These are phyloP conservation scores for Corinectria fuckeliana DNA, from an alignment of 2,329 filamentous ascomycete species.

Conservation along the genomic window DNA sequence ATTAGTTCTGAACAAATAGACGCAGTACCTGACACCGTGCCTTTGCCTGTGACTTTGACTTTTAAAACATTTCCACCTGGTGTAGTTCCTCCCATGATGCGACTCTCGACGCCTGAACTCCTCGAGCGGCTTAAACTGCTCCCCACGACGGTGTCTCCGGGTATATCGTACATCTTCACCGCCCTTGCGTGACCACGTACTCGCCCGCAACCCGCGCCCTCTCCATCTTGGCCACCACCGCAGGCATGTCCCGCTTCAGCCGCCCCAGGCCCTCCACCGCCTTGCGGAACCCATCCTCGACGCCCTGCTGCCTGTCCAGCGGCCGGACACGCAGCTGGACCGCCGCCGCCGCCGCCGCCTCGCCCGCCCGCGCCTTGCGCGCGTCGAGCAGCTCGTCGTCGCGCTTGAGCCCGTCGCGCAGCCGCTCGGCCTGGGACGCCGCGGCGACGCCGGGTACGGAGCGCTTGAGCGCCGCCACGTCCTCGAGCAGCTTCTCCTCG, in stretches of 20 bases:
- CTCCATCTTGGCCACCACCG: constrained; percentile 69
- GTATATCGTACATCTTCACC: constrained; percentile 33
- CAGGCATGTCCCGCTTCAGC: constrained; percentile 66
- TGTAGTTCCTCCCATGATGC: not conserved
- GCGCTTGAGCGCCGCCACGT: constrained; percentile 67
- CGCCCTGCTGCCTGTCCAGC: constrained; percentile 51
- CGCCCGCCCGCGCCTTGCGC: constrained; percentile 30
- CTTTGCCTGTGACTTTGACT: not conserved
- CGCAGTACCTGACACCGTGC: constrained; percentile 8
- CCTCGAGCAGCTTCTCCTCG: constrained; percentile 68
- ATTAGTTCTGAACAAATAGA: constrained; percentile 31
- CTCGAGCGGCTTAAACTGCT: not conserved
- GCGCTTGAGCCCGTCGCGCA: constrained; percentile 48
- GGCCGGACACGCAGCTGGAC: constrained; percentile 39
- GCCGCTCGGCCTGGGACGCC: constrained; percentile 48
- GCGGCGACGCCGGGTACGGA: constrained; percentile 56
- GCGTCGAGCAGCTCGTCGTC: constrained; percentile 55
- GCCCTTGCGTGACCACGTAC: constrained; percentile 55
- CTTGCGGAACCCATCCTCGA: constrained; percentile 54
- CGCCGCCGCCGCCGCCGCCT: constrained; percentile 25
- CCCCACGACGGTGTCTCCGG: constrained; percentile 1
- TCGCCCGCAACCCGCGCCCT: constrained; percentile 65
- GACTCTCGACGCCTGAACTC: constrained; percentile 13
- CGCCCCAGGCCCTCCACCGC: constrained; percentile 59
- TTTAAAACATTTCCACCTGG: not conserved